Conservation (phyloP, 257 asterid species). For the Gentiana straminea region DNA sequence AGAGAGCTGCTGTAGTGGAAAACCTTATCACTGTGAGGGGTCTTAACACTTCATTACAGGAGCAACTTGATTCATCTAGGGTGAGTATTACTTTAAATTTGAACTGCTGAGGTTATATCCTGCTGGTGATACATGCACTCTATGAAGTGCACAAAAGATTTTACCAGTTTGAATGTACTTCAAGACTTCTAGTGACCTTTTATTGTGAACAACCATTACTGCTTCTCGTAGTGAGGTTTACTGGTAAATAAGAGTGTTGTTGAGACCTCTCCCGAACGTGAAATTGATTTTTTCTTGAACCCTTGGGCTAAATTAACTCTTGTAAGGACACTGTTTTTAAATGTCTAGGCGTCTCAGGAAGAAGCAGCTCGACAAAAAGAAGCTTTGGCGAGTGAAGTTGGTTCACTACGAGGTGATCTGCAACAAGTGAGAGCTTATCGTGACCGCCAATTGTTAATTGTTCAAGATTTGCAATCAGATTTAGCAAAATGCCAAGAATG, state of each 20-base stretch:
- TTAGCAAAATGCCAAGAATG: conserved; percentile 49
- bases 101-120: not conserved
- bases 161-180: not conserved
- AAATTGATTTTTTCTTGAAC: no score
- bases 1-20: conserved; percentile 68
- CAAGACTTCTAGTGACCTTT: not conserved
- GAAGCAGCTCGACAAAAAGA: conserved; percentile 71
- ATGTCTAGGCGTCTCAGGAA: conserved; percentile 50
- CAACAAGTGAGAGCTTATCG: conserved; percentile 85
- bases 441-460: conserved; percentile 47
- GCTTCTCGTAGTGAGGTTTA: no score
- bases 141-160: not conserved
- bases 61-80: conserved; percentile 63
- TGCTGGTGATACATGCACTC: not conserved
- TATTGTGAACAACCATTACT: not conserved
- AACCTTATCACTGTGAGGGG: conserved; percentile 81
- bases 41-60: conserved; percentile 67
- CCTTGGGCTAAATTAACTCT: no score
- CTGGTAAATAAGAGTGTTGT: no score
- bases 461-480: conserved; percentile 45
- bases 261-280: no score
- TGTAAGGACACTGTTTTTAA: no score
- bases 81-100: conserved; percentile 22
- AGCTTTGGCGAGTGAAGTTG: conserved; percentile 54
- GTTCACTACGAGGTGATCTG: conserved; percentile 56